These are phyloP conservation scores for Penicillium decumbens DNA, from an alignment of 2,329 filamentous ascomycete genomes.

Conservation along the genomic window DNA sequence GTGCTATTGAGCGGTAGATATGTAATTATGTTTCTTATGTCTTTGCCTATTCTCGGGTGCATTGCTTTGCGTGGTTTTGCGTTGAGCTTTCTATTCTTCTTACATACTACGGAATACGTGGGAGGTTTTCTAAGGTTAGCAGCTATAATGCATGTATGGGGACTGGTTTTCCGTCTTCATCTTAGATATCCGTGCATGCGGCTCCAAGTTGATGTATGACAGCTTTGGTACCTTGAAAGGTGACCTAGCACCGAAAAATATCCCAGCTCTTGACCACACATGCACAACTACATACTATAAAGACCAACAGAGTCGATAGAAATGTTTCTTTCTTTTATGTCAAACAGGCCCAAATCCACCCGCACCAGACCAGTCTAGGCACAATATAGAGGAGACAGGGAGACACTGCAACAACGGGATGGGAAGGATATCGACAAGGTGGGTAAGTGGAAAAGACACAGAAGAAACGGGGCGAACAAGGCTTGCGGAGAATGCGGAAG, in stretches of 20 bases:
- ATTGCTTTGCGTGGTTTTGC: not conserved
- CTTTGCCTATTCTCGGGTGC: not conserved
- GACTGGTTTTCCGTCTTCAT: no score
- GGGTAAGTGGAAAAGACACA: conserved; percentile 4
- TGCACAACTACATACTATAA: not conserved
- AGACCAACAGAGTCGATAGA: not conserved
- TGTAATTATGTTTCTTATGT: not conserved
- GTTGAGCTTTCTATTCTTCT: not conserved
- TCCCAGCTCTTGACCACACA: no score
- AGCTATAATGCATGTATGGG: no score
- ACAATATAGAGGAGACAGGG: conserved; percentile 17
- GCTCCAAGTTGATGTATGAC: no score
- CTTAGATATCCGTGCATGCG: no score
- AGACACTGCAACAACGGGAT: conserved; percentile 15
- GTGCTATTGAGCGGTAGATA: conserved; percentile 28
- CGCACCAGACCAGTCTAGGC: conserved; percentile 25
- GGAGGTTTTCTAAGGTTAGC: no score
- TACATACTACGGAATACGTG: not conserved
- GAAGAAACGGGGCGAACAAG: conserved; percentile 8
- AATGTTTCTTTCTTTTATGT: conserved; percentile 19
- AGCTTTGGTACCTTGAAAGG: no score
- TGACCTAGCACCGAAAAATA: no score
- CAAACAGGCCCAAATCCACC: conserved; percentile 18
- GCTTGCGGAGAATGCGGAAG: conserved; percentile 21
- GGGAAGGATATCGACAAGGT: conserved; percentile 18